These are phyloP conservation scores for Hypoxylon trugodes DNA, from an alignment of 495 filamentous ascomycete genomes.

Conservation along the genomic window DNA sequence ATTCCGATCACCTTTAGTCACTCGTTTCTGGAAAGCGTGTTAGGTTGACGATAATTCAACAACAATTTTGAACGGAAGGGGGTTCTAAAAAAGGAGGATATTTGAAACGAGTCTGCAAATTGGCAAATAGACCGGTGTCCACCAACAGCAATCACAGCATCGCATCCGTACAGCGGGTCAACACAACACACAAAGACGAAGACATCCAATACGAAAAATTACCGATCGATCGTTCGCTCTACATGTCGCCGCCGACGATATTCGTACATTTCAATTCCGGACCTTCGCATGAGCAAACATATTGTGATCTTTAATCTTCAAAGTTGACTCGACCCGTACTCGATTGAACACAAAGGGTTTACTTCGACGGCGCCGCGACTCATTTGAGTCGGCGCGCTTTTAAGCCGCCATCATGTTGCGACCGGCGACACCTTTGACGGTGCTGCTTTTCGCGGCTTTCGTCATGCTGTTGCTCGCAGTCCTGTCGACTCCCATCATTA, in stretches of 20 bases:
- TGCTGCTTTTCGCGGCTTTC: conserved; percentile 88
- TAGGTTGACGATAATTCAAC: conserved; percentile 24
- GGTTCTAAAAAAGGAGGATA: conserved; percentile 5
- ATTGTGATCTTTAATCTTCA: conserved; percentile 21
- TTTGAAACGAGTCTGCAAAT: conserved; percentile 7
- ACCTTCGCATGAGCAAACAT: conserved; percentile 21
- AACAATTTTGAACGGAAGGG: neutral
- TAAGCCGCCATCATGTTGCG: conserved; percentile 67
- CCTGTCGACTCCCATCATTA: conserved; percentile 91
- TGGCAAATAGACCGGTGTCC: conserved; percentile 3
- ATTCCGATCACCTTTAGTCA: conserved; percentile 27
- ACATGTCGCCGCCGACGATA: conserved; percentile 34
- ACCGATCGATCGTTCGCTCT: conserved; percentile 19
- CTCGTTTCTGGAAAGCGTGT: conserved; percentile 43
- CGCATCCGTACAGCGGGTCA: conserved; percentile 10
- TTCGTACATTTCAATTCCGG: conserved; percentile 16
- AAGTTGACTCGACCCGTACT: neutral
- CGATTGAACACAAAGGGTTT: conserved; percentile 11
- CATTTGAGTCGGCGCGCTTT: conserved; percentile 39
- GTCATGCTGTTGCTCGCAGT: conserved; percentile 84
- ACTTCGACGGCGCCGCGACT: conserved; percentile 38
- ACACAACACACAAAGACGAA: neutral
- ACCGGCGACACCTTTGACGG: conserved; percentile 89
- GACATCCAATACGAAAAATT: neutral
- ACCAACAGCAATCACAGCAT: conserved; percentile 1